Base-by-base conservation (phyloP, 2,329 filamentous ascomycete genomes). In the Aureobasidium sp. region DNA sequence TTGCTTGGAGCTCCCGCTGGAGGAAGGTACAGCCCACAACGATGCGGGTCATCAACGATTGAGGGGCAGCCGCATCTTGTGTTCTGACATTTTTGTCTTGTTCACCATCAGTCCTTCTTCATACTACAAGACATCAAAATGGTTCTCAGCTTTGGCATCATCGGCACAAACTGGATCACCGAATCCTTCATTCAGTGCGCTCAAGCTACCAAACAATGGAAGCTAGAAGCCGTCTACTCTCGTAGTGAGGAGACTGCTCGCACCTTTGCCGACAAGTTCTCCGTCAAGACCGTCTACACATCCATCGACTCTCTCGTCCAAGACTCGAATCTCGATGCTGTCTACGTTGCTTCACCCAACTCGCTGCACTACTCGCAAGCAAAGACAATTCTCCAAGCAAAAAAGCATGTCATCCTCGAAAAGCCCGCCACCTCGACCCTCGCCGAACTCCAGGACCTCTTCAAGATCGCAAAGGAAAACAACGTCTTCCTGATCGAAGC, bases 301-400 rank as follows among this genome's bases (percentile, higher is more conserved):
- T 70, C 72, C 12, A 71, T 81, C 53, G 68, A 72, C 17, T 65
- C 67, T 26, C 71, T 81, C 41, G 73, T 72, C 48, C 67, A 68
- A 59, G 75, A 78, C 63, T 44, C 68, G 3, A 69, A 71, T 50
- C 69, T 80, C 63, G 69, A 75, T 46, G 72, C 75, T 59, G 70
- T 81, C 52, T 81, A 81, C 74, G 77, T 81, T 62, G 78, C 79
- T 26, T 78, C 76, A 15, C 78, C 78, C 39, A 81, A 80, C 70
- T 75, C 74, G 44, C 71, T 79, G 46, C 78, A 81, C 70, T 77
- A 76, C 68, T 70, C 68, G 43, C 78, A 80, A 64, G 76, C 78
- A 17, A 77, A 77, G 63, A 66, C 69, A 17, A 69, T 78, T 41
- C 71, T 81, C 37, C 48, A 67, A 5, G 77, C 75, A 2, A 73